Evolutionary conservation across 2,329 filamentous ascomycete species (phyloP), one percentile per base, ranked within the genome.

Genomic region (Tolypocladium inflatum): DNA sequence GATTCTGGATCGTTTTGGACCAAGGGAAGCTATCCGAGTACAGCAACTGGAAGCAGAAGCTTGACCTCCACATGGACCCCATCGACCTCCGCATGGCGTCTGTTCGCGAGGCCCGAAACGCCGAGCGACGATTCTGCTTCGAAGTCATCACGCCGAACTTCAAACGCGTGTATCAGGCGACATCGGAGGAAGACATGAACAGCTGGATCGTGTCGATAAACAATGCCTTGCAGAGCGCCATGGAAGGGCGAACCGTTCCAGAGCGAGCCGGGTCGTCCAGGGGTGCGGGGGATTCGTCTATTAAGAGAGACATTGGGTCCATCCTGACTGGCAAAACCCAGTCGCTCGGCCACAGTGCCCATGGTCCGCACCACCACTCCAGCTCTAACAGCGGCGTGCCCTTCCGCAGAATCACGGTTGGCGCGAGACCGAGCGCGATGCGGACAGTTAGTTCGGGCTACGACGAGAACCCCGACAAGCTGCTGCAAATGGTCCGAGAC

Each of bases 1-100:
- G 91, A 69, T 99, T 97, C 74, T 99, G 94, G 94, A 95, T 99
- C 63, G 94, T 99, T 2, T 80, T 99, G 51, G 95, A 97, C 70
- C 92, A 96, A 73, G 94, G 94, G 30, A 96, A 94, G 70, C 80
- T 99, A 19, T 97, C 93, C 1, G 94, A 99, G 70, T 99, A 99
- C 74, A 96, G 92, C 70, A 97, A 99, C 71, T 99, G 94, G 94
- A 99, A 99, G 74, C 91, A 99, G 71, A 93, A 86, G 71, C 82
- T 99, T 30, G 94, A 99, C 72, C 78, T 97, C 33, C 95, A 99
- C 71, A 97, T 96, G 85, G 94, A 97, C 2, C 94, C 94, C 0
- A 97, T 99, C 63, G 95, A 99, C 71, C 79, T 99, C 52, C 89
- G 94, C 41, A 94, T 97, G 85, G 94, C 94, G 11, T 97, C 94